Evolutionary conservation across 768 basidiomycete species (phyloP), one percentile per base, ranked within the genome.

Genomic region (Auriculariales sp.): DNA sequence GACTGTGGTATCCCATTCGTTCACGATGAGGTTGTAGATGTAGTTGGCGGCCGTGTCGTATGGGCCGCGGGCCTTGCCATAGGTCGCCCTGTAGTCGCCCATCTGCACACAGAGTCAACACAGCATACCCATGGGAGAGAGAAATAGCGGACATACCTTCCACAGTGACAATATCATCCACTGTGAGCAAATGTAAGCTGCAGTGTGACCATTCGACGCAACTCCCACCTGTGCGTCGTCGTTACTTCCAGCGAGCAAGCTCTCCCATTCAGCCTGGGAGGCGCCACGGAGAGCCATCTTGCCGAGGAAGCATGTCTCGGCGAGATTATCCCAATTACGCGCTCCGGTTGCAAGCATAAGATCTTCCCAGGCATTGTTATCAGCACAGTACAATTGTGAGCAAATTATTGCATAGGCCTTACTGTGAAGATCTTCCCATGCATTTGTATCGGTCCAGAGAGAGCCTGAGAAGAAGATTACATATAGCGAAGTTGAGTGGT

Each of bases 141-240:
- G 35, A 3, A 12, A 12, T 9, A 7, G 35, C 22, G 19, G 4
- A 5, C 39, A 4, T 19, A 44, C 39, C 39, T 44, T 78, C 76
- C 74, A 77, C 7, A 76, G 58, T 7, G 73, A 67, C n/a, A 77
- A 60, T 29, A 77, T 70, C 32, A 76, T 61, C 76, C 77, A 79
- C 75, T 78, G 42, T 22, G 36, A 24, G 28, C 22, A 34, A 32
- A 35, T 32, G 35, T 24, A 15, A 15, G 27, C 22, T 24, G 30
- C 32, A 10, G 28, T 42, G 50, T 36, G 11, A 46, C 19, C n/a
- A 47, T n/a, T 9, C 9, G n/a, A 27, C 30, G 4, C 11, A 12
- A 5, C 0, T 59, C 64, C 42, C 56, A 76, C 72, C 53, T 69
- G 68, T 12, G 76, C 70, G 53, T 78, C 74, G 52, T 77, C 76